Conservation (phyloP, 2,329 filamentous ascomycete genomes). For the Ophiostoma australiae region DNA sequence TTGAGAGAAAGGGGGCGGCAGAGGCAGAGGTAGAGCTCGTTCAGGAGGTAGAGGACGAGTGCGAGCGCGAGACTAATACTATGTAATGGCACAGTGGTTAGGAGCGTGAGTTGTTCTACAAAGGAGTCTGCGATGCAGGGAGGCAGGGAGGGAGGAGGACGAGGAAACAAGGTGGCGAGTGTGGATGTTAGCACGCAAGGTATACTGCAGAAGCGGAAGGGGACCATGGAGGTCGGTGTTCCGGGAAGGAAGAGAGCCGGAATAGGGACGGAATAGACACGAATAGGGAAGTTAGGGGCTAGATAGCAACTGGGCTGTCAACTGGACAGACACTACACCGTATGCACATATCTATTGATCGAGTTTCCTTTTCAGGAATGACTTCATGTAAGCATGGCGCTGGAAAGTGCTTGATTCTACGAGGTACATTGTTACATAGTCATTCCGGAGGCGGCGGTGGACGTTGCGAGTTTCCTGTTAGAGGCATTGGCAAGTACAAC, state of each 20-base stretch:
- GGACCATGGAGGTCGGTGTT: neutral
- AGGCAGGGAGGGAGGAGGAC: neutral
- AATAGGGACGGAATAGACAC: constrained; percentile 1
- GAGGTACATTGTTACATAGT: no score
- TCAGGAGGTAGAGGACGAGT: no score
- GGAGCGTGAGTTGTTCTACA: neutral
- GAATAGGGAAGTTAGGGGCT: neutral
- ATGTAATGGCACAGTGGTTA: neutral
- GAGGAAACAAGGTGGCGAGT: neutral
- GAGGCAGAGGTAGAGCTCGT: neutral
- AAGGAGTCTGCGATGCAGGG: neutral
- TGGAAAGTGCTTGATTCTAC: neutral
- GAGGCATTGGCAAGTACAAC: neutral
- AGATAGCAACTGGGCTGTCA: neutral
- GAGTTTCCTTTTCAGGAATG: neutral
- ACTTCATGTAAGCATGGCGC: neutral
- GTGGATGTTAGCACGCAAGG: neutral
- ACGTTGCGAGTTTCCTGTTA: constrained; percentile 8
- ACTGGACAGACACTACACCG: neutral
- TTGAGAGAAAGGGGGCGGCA: constrained; percentile 5
- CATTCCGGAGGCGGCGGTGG: constrained; percentile 2
- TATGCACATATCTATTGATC: neutral
- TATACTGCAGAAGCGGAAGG: neutral
- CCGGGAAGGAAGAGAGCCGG: neutral
- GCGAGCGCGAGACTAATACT: neutral